phyloP scores from a whole-genome alignment of 805 yeast genomes.

The Lachancea lanzarotensis region DNA sequence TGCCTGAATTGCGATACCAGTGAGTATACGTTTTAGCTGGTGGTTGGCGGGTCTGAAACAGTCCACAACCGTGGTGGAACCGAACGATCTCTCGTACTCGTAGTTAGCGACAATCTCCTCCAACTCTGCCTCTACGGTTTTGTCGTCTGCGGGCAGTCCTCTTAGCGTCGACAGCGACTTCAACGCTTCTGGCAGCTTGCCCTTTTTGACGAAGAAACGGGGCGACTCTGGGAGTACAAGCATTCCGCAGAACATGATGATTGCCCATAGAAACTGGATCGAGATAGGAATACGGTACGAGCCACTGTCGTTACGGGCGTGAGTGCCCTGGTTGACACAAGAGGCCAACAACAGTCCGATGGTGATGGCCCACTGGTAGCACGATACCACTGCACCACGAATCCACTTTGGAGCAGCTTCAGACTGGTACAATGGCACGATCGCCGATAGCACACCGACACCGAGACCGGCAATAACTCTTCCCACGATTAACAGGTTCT shows the following conservation, averaged over 20 bases:
- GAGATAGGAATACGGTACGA: conserved; percentile 57
- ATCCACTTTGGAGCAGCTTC: conserved; percentile 78
- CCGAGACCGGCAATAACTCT: conserved; percentile 66
- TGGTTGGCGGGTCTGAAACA: conserved; percentile 50
- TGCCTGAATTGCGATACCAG: conserved; percentile 54
- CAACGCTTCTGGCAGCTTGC: conserved; percentile 56
- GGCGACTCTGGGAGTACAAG: conserved; percentile 69
- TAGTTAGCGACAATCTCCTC: conserved; percentile 54
- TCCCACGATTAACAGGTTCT: conserved; percentile 53
- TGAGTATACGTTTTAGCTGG: conserved; percentile 40
- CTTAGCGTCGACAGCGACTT: conserved; percentile 53
- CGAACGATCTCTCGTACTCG: conserved; percentile 54
- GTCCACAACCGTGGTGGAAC: conserved; percentile 61
- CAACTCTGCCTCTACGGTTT: conserved; percentile 50
- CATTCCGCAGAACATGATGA: conserved; percentile 36
- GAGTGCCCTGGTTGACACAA: conserved; percentile 61
- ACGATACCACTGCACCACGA: conserved; percentile 70
- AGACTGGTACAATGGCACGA: conserved; percentile 70
- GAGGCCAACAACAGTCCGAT: conserved; percentile 65
- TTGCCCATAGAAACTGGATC: conserved; percentile 45
- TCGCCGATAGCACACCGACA: conserved; percentile 66
- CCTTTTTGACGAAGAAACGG: conserved; percentile 53
- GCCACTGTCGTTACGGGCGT: conserved; percentile 36
- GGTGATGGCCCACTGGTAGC: conserved; percentile 68
- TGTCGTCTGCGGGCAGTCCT: conserved; percentile 47